Base-by-base conservation (phyloP, 2,329 filamentous ascomycete genomes). In the Aspergillus niger region DNA sequence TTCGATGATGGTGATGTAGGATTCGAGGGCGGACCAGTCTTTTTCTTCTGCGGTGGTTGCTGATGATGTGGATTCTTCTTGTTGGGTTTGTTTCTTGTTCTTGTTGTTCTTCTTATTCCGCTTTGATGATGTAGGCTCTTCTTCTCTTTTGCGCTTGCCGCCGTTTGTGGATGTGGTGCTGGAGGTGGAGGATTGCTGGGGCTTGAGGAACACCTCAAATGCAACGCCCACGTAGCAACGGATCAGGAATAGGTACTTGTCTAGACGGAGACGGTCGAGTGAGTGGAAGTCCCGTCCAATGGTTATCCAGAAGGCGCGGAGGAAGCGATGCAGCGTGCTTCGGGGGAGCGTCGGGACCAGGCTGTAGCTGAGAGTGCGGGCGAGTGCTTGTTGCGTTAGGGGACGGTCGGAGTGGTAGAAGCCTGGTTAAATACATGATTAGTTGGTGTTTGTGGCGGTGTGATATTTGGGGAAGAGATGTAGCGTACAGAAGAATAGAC, bases 361-460 rank as follows among this genome's bases (percentile, higher is more conserved):
- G 1, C 79, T 70, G 70, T 78, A 84, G 47, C 92, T 90, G 58
- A 98, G 89, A 63, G 93, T 89, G 66, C 83, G 80, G 67, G 91
- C 90, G 49, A 98, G 89, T 47, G 85, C 85, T 81, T 97, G 92
- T 81, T 97, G 94, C 2, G 91, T 89, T n/a, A 88, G 80, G 10
- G 92, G 89, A 51, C 92, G 91, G 82, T 97, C 93, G 76, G 89
- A 92, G 88, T 97, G 95, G 89, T 92, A 97, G 71, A 95, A 86
- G 72, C 89, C 89, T 83, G 52, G 48, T 53, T 30, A 10, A n/a
- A 8, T 20, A 20, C 17, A 53, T n/a, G 22, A 28, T 53, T 17
- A 36, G 13, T 11, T 32, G 20, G 20, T 20, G 20, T 20, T 36
- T 15, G 55, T 26, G 7, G n/a, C 50, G 20, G 11, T 41, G 15